Base-by-base conservation (phyloP, 2,329 filamentous ascomycete genomes). In the Aspergillus sp. region DNA sequence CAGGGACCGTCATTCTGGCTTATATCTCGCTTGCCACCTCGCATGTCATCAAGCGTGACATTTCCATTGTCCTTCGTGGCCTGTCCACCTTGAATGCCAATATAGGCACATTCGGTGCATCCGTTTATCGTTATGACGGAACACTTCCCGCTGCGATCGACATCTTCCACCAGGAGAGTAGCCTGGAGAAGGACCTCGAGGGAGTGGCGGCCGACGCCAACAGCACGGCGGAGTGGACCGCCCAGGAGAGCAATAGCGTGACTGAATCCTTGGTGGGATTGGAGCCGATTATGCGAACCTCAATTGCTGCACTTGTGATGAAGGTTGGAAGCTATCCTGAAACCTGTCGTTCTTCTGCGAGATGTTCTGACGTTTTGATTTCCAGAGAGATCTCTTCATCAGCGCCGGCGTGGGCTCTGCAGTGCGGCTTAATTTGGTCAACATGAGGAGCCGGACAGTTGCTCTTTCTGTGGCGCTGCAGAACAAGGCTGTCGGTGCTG, bases 121-220 rank as follows among this genome's bases (percentile, higher is more conserved):
- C 55, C 36, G 48, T 58, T 10, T 52, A 50, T 21, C 43, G 55
- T 38, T 58, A 58, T n/a, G 13, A 8, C 19, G 55, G 55, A n/a
- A 48, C 48, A 4, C 21, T 58, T 17, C 32, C 55, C 25, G 55
- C 36, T 4, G 55, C 55, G 8, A 48, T 52, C 3, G 55, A 58
- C 12, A 58, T 58, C 38, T 48, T 52, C 25, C 51, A 36, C 38
- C 48, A 58, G 38, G 55, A 58, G 38, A 41, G 13, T 15, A 48
- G 23, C 2, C 17, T 55, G n/a, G 53, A 55, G 39, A 39, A 15
- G 10, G 28, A 39, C 2, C n/a, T 55, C 8, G 53, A 55, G 21
- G 39, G 32, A 12, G 23, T 38, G 13, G 17, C 55, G 5, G 23
- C 47, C 12, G 55, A 58, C 39, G 45, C 49, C 23, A 58, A 51